Evolutionary conservation across 164 flowering plant genomes (phyloP).

Genomic region (Santalum album): DNA sequence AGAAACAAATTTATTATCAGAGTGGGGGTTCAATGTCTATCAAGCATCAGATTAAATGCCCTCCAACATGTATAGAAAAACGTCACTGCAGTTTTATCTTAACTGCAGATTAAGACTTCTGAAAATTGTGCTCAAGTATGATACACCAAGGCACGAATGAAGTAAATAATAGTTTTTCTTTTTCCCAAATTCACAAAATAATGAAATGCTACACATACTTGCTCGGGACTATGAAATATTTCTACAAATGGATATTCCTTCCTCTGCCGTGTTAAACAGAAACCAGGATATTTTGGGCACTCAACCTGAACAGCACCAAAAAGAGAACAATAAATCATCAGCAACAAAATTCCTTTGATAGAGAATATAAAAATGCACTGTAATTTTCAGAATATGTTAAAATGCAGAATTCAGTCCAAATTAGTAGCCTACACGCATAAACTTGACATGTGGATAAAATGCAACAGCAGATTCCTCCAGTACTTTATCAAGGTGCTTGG

Average conservation of each 20-base stretch:
- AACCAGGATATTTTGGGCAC: conserved; percentile 94
- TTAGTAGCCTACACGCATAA: conserved; percentile 61
- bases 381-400: not conserved
- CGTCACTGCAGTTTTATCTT: not conserved
- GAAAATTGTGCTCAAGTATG: not conserved
- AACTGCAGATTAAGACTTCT: not conserved
- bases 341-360: not conserved
- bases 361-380: not conserved
- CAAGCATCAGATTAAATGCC: not conserved
- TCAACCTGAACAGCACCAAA: conserved; percentile 49
- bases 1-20: not conserved
- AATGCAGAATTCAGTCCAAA: not conserved
- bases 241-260: conserved; percentile 92
- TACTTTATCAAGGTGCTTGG: conserved; percentile 71
- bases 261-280: conserved; percentile 69
- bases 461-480: conserved; percentile 85
- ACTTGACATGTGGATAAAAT: conserved; percentile 73
- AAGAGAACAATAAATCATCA: not conserved
- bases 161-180: not conserved
- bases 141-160: not conserved
- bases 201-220: conserved; percentile 27
- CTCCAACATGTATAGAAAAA: not conserved
- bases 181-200: not conserved
- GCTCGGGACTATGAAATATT: conserved; percentile 79
- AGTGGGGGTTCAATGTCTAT: no score